phyloP scores from a whole-genome alignment of 148 eudicot species.

The Camellia granthamiana region DNA sequence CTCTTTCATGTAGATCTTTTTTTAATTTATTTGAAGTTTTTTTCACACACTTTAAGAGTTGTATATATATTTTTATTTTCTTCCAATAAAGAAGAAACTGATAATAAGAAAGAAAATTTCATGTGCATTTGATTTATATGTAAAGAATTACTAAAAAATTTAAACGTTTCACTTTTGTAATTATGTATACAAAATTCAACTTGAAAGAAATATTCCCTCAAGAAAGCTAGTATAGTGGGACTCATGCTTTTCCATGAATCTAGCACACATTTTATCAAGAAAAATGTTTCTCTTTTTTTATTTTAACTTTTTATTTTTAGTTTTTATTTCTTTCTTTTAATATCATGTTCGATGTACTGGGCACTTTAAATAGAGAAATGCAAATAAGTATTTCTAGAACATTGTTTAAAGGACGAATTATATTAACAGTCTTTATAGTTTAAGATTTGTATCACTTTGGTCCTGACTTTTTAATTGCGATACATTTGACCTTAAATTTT shows the following conservation, averaged over 20 bases:
- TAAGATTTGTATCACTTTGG: neutral
- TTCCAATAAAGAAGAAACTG: neutral
- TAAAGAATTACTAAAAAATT: neutral
- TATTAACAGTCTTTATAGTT: neutral
- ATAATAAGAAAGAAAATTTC: neutral
- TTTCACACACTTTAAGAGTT: neutral
- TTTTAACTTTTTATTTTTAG: neutral
- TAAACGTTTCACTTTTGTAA: neutral
- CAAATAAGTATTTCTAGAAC: neutral
- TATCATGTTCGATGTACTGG: neutral
- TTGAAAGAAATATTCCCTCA: neutral
- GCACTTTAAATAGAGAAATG: neutral
- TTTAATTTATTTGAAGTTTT: neutral
- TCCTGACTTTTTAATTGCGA: no score
- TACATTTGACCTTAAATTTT: no score
- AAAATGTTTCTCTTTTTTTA: neutral
- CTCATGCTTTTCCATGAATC: neutral
- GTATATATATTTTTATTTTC: neutral
- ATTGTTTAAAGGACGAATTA: neutral
- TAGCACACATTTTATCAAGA: neutral
- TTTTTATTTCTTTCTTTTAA: neutral
- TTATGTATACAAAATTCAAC: neutral
- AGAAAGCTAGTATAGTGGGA: neutral
- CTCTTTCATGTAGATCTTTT: neutral
- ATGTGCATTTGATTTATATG: neutral